These are phyloP conservation scores for Xylaria sp. DNA, from an alignment of 2,329 filamentous ascomycete genomes.

Conservation along the genomic window DNA sequence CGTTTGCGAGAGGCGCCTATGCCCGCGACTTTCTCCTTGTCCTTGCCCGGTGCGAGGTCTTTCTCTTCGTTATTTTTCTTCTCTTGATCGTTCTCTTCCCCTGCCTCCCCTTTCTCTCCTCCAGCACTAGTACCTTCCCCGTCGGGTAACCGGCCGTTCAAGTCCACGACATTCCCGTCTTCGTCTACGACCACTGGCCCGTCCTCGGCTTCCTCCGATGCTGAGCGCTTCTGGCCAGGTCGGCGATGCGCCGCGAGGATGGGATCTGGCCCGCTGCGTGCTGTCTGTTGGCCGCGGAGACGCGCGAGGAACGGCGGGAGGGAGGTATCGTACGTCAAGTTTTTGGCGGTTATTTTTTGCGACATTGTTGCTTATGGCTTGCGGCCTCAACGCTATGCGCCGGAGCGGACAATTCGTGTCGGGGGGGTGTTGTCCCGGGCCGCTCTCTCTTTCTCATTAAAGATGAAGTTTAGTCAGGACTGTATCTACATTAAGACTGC, in stretches of 20 bases:
- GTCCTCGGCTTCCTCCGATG: slow-evolving; percentile 76
- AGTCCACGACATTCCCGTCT: slow-evolving; percentile 65
- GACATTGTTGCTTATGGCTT: slow-evolving; percentile 45
- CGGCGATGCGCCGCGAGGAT: slow-evolving; percentile 56
- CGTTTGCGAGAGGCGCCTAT: slow-evolving; percentile 59
- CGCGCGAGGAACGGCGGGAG: slow-evolving; percentile 66
- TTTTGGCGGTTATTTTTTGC: slow-evolving; percentile 71
- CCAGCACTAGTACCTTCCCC: slow-evolving; percentile 35
- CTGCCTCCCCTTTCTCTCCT: slow-evolving; percentile 20
- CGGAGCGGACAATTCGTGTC: not conserved
- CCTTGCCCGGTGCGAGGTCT: slow-evolving; percentile 31
- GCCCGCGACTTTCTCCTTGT: slow-evolving; percentile 45
- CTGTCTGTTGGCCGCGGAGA: slow-evolving; percentile 54
- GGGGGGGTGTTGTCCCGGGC: too few relatives aligned
- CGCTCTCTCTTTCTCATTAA: too few relatives aligned
- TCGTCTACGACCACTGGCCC: slow-evolving; percentile 77
- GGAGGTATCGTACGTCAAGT: slow-evolving; percentile 67
- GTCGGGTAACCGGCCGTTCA: slow-evolving; percentile 45
- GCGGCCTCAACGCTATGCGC: not conserved
- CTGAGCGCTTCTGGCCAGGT: slow-evolving; percentile 56
- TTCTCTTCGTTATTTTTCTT: slow-evolving; percentile 12
- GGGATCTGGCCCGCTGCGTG: slow-evolving; percentile 55
- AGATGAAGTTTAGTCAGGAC: too few relatives aligned
- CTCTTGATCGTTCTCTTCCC: slow-evolving; percentile 18
- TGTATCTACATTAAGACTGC: too few relatives aligned